phyloP scores from a whole-genome alignment of 2,329 filamentous ascomycete species.

The Aspergillus terreus region DNA sequence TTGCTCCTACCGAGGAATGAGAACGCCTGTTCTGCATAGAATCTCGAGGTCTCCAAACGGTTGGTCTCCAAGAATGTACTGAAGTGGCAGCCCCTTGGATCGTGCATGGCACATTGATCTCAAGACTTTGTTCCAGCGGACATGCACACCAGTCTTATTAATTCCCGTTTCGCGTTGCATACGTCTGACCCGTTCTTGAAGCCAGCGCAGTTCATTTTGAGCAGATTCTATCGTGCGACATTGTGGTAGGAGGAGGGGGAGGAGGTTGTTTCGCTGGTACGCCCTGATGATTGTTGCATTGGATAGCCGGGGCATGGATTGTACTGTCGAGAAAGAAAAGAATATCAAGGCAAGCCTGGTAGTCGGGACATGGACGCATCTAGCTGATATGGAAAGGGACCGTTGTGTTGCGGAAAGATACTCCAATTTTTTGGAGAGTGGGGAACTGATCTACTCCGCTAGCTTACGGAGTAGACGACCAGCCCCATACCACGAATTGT shows the following conservation, averaged over 20 bases:
- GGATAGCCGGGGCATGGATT: constrained; percentile 36
- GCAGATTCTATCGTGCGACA: constrained; percentile 44
- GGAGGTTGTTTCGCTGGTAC: constrained; percentile 30
- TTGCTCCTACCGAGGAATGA: constrained; percentile 68
- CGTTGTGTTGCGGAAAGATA: too few species aligned
- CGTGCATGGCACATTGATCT: constrained; percentile 39
- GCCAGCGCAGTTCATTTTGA: constrained; percentile 46
- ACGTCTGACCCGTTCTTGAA: constrained; percentile 34
- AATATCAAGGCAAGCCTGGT: not conserved
- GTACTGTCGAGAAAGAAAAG: not conserved
- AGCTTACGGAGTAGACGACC: too few species aligned
- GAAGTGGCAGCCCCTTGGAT: constrained; percentile 69
- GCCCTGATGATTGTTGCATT: constrained; percentile 35
- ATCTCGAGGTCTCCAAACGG: constrained; percentile 85
- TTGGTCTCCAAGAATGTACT: constrained; percentile 85
- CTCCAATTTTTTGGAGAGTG: too few species aligned
- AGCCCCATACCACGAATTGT: too few species aligned
- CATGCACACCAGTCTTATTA: not conserved
- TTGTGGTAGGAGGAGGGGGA: constrained; percentile 41
- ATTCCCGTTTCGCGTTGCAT: not conserved
- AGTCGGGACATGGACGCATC: not conserved
- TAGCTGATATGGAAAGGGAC: too few species aligned
- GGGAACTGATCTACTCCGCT: too few species aligned
- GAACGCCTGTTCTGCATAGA: constrained; percentile 67
- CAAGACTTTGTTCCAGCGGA: constrained; percentile 30